phyloP scores from a whole-genome alignment of 371 early-diverging fungal genomes.

The Lichtheimia ornata region DNA sequence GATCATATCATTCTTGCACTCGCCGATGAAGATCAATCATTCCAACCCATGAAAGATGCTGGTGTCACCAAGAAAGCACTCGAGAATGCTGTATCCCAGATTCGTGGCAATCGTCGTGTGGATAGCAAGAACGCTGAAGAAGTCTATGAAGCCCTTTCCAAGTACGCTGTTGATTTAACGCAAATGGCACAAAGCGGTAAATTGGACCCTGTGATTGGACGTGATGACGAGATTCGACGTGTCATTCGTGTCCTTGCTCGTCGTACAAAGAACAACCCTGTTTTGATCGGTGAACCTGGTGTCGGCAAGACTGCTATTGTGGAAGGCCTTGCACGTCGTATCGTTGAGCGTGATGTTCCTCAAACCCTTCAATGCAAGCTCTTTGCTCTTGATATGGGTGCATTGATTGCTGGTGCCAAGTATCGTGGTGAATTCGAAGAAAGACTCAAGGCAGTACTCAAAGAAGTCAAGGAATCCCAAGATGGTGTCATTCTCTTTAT shows the following conservation, averaged over 20 bases:
- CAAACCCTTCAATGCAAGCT: constrained; percentile 83
- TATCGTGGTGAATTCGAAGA: constrained; percentile 99
- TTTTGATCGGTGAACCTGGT: constrained; percentile 90
- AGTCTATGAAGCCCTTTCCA: constrained; percentile 80
- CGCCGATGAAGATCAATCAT: constrained; percentile 63
- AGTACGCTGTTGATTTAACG: constrained; percentile 94
- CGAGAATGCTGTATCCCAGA: constrained; percentile 76
- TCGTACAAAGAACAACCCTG: constrained; percentile 91
- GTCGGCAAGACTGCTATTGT: constrained; percentile 97
- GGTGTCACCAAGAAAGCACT: constrained; percentile 75
- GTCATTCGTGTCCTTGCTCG: constrained; percentile 83
- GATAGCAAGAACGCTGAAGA: constrained; percentile 87
- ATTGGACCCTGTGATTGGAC: constrained; percentile 89
- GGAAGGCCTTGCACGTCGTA: constrained; percentile 96
- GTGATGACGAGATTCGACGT: constrained; percentile 83
- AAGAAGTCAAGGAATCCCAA: constrained; percentile 91
- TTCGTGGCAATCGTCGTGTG: constrained; percentile 84
- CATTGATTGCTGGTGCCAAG: constrained; percentile 86
- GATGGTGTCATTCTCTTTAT: constrained; percentile 96
- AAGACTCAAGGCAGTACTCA: constrained; percentile 95
- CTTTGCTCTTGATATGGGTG: constrained; percentile 96
- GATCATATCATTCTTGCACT: constrained; percentile 89
- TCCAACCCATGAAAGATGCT: constrained; percentile 66
- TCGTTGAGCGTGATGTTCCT: constrained; percentile 94
- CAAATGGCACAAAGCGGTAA: constrained; percentile 75